Evolutionary conservation across 176 grass and related monocot genomes (phyloP).

Genomic region (maize (Zea mays)): Zm-B73-REFERENCE-NAM-5.0 NC_050099.1:244934001-244934500

Average conservation of each 20-base stretch:
- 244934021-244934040: constrained; percentile 84
- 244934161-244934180: background rate
- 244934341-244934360: constrained; percentile 98
- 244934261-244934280: constrained; percentile 54
- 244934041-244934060: constrained; percentile 35
- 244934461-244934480: background rate
- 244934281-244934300: background rate
- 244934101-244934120: background rate
- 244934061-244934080: background rate
- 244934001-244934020: constrained; percentile 84
- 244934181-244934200: constrained; percentile 20
- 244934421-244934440: background rate
- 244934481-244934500: background rate
- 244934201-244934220: constrained; percentile 73
- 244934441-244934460: background rate
- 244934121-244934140: background rate
- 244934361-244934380: constrained; percentile 92
- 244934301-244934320: constrained; percentile 49
- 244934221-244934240: constrained; percentile 94
- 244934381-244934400: constrained; percentile 84
- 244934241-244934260: constrained; percentile 99
- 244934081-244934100: background rate
- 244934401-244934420: constrained; percentile 92
- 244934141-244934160: constrained; percentile 9
- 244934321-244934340: constrained; percentile 74